These are phyloP conservation scores for Hondaea fermentalgiana DNA, from an alignment of 108 stramenopile species.

Conservation along the genomic window DNA sequence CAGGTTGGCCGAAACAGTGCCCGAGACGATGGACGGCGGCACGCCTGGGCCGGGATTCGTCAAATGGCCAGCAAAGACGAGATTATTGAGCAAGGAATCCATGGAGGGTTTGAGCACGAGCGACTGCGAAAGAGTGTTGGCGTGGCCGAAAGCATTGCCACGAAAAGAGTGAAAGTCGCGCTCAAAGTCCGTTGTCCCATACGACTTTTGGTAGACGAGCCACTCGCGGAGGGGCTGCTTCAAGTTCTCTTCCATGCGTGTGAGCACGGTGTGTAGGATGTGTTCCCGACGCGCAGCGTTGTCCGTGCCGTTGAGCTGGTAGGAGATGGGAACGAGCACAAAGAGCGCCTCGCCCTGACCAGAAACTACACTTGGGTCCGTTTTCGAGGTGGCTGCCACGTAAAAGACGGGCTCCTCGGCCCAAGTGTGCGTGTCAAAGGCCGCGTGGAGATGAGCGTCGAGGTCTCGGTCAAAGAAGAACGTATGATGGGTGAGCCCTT, in stretches of 20 bases:
- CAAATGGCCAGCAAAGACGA: constrained; percentile 1
- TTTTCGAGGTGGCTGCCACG: background rate
- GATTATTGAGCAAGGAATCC: background rate
- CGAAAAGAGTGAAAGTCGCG: background rate
- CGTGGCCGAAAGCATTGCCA: background rate
- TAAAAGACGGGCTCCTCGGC: background rate
- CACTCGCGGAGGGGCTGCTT: background rate
- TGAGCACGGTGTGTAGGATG: background rate
- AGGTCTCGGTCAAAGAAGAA: constrained; percentile 12
- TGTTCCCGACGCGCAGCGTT: background rate
- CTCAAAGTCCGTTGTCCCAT: background rate
- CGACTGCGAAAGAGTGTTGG: background rate
- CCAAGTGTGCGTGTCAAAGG: background rate
- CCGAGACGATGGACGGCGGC: background rate
- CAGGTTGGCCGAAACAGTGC: background rate
- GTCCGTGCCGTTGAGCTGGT: constrained; percentile 6
- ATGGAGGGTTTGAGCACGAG: constrained; percentile 8
- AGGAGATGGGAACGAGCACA: constrained; percentile 9
- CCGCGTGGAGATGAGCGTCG: background rate
- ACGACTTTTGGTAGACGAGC: background rate
- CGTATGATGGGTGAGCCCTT: background rate
- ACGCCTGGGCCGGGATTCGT: constrained; percentile 3
- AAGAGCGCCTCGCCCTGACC: constrained; percentile 12
- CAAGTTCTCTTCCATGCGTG: background rate
- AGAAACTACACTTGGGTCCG: background rate